phyloP scores from a whole-genome alignment of 2,329 filamentous ascomycete species.

The Diaporthe capsici region DNA sequence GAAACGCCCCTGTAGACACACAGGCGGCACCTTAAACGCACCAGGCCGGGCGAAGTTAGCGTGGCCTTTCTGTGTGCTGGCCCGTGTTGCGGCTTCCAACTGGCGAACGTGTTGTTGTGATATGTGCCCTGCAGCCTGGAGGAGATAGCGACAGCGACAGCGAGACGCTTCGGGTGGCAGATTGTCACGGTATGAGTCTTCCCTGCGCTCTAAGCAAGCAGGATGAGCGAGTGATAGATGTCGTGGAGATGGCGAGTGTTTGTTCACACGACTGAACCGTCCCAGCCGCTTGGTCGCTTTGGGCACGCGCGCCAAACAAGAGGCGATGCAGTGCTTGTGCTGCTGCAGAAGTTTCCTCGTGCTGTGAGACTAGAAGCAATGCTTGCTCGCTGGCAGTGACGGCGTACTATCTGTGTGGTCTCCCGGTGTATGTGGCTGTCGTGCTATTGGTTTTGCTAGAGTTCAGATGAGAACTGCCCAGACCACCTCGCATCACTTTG shows the following conservation, averaged over 20 bases:
- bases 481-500: constrained; percentile 3
- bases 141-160: not conserved
- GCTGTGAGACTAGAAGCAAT: constrained; percentile 31
- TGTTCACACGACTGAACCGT: constrained; percentile 10
- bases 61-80: not conserved
- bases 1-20: not conserved
- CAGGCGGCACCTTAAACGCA: not conserved
- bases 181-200: not conserved
- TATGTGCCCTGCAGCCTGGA: not conserved
- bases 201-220: not conserved
- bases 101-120: not conserved
- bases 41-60: constrained; percentile 4
- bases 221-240: not conserved
- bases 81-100: not conserved
- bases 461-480: constrained; percentile 34
- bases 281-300: constrained; percentile 12
- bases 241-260: not conserved
- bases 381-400: constrained; percentile 19
- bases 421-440: constrained; percentile 23
- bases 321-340: constrained; percentile 27
- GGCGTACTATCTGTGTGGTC: constrained; percentile 1
- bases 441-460: constrained; percentile 30
- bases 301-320: constrained; percentile 7
- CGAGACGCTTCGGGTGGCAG: not conserved
- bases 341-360: constrained; percentile 34